Conservation (phyloP, 2,329 filamentous ascomycete genomes). For the Botrytis porri region DNA sequence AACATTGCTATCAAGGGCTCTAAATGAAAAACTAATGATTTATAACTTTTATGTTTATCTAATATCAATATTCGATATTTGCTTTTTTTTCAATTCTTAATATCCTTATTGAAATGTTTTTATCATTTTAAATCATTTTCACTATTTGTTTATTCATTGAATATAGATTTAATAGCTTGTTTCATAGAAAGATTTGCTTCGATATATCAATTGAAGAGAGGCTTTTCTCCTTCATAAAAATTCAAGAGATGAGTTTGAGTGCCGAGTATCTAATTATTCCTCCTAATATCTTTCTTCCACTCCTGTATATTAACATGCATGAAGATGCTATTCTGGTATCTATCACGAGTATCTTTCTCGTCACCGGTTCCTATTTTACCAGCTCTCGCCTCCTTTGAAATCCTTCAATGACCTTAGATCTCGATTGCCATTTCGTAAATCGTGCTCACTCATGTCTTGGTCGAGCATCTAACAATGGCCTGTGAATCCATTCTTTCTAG, state of each 20-base stretch:
- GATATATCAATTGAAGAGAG: too few relatives aligned
- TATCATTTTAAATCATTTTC: too few relatives aligned
- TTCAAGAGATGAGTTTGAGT: accelerated
- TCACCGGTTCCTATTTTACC: neutral
- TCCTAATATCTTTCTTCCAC: neutral
- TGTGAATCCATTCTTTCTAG: neutral
- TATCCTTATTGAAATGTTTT: too few relatives aligned
- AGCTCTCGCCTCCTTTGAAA: neutral
- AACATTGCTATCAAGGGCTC: too few relatives aligned
- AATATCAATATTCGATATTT: too few relatives aligned
- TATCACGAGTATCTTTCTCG: neutral
- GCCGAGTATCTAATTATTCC: neutral
- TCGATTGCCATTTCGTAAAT: neutral
- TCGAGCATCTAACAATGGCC: neutral
- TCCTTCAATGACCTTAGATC: neutral
- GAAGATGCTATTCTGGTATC: neutral
- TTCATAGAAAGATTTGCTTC: too few relatives aligned
- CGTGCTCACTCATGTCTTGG: neutral
- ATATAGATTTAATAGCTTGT: too few relatives aligned
- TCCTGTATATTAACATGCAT: neutral
- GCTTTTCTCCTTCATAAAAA: neutral
- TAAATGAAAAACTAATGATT: too few relatives aligned
- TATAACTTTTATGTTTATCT: too few relatives aligned
- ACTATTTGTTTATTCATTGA: too few relatives aligned
- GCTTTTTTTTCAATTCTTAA: too few relatives aligned